Conservation (phyloP, 2,329 filamentous ascomycete species). For the Annulohypoxylon truncatum region DNA sequence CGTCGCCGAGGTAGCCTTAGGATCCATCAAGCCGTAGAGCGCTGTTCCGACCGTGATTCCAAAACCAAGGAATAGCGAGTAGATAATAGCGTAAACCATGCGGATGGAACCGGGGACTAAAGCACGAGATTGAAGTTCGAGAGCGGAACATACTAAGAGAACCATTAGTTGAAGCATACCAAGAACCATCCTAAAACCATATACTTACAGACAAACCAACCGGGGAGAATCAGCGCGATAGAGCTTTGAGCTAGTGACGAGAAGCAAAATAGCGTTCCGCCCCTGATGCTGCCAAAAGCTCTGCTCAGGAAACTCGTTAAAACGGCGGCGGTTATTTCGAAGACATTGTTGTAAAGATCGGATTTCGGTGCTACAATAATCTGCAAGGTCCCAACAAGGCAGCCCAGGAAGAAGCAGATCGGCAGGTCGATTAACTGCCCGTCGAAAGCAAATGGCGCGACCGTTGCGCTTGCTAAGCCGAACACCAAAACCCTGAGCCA, state of each 20-base stretch:
- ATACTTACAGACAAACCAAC: slow-evolving; percentile 60
- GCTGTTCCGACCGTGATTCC: slow-evolving; percentile 68
- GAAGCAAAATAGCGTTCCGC: slow-evolving; percentile 74
- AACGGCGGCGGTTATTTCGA: slow-evolving; percentile 67
- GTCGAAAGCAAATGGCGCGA: slow-evolving; percentile 48
- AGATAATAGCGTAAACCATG: slow-evolving; percentile 80
- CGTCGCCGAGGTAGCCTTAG: slow-evolving; percentile 53
- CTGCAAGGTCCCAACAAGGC: slow-evolving; percentile 64
- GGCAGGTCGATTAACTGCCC: slow-evolving; percentile 48
- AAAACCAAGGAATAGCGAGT: slow-evolving; percentile 77
- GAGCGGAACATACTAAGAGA: slow-evolving; percentile 49
- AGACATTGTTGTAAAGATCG: slow-evolving; percentile 71
- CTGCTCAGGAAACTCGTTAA: slow-evolving; percentile 76
- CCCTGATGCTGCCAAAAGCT: slow-evolving; percentile 73
- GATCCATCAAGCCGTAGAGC: slow-evolving; percentile 59
- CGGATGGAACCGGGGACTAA: slow-evolving; percentile 78
- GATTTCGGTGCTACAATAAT: slow-evolving; percentile 79
- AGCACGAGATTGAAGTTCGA: slow-evolving; percentile 76
- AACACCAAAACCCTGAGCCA: slow-evolving; percentile 48
- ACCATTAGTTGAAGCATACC: slow-evolving; percentile 7
- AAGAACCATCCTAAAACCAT: neutral
- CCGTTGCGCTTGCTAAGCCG: slow-evolving; percentile 46
- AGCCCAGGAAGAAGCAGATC: slow-evolving; percentile 48
- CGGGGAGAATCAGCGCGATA: slow-evolving; percentile 79
- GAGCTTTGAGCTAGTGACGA: slow-evolving; percentile 78